Base-by-base conservation (phyloP, 2,329 filamentous ascomycete genomes). In the Aspergillus alliaceus region DNA sequence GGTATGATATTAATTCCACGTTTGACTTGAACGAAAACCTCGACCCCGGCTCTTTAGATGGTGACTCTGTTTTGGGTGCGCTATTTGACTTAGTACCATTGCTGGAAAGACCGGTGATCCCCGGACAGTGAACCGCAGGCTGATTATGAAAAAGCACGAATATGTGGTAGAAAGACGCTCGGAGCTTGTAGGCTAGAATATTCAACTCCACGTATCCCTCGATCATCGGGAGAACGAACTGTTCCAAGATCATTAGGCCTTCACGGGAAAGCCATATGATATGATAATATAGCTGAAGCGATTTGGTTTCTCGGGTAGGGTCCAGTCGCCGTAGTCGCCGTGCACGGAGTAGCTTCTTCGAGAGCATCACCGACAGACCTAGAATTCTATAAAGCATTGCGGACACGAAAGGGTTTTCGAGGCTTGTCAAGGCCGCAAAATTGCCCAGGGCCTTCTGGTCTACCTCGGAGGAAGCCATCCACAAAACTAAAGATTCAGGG, bases 221-320 rank as follows among this genome's bases (percentile, higher is more conserved):
- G 55, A 91, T 90, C 84, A 89, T 90, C 40, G 93, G 95, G 20
- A 98, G 79, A 47, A 99, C 87, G 72, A 93, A 95, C 50, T 84
- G 79, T 69, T 98, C 92, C 9, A 97, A 81, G 74, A 98, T 90
- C 31, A 91, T 85, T 2, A 97, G 80, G 1, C 95, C 95, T 77
- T 99, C 95, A 31, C 93, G 86, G 1, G 93, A 90, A 53, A 99
- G 88, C 93, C 93, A 99, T 69, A 98, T 84, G 64, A 99, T 97
- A 73, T 96, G 92, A 68, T 89, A 86, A 69, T 96, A 91, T 25
- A 96, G 84, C 63, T 95, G 86, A 15, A 96, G 82, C 2, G 90
- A 91, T 63, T 90, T 88, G 2, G 90, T 90, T 60, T 90, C 86
- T 46, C 88, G 84, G n/a, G 88, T 86, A 6, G 86, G 85, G 67